phyloP scores from a whole-genome alignment of 768 basidiomycete genomes.

The Tricholoma hemisulphureum region DNA sequence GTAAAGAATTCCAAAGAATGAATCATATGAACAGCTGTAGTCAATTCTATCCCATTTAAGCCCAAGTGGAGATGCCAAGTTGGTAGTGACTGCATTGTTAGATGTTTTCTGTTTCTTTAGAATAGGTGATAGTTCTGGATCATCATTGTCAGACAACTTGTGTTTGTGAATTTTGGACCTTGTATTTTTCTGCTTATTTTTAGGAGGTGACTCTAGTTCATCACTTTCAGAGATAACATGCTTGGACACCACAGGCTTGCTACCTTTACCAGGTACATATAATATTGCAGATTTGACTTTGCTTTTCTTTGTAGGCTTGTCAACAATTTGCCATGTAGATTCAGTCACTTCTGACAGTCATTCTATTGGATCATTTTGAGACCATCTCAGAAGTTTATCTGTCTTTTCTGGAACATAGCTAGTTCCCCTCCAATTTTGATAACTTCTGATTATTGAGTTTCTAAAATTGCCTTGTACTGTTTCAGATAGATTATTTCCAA shows the following conservation, averaged over 20 bases:
- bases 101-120: neutral
- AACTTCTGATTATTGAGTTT: slow-evolving; percentile 15
- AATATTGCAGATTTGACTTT: slow-evolving; percentile 18
- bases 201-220: neutral
- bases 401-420: slow-evolving; percentile 2
- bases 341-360: neutral
- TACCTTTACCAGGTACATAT: slow-evolving; percentile 14
- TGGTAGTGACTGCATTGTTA: neutral
- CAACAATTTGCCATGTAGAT: neutral
- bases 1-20: slow-evolving; percentile 19
- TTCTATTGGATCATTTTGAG: neutral
- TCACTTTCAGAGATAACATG: neutral
- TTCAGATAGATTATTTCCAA: neutral
- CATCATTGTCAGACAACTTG: neutral
- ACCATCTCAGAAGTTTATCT: neutral
- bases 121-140: neutral
- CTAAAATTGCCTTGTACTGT: slow-evolving; percentile 12
- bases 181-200: neutral
- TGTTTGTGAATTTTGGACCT: neutral
- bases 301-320: neutral
- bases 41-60: slow-evolving; percentile 17
- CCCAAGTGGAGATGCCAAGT: slow-evolving; percentile 9
- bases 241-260: slow-evolving; percentile 6
- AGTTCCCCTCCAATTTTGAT: slow-evolving; percentile 6
- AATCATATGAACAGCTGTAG: slow-evolving; percentile 26